These are phyloP conservation scores for Brassica incana DNA, from an alignment of 345 rosid species.

Conservation along the genomic window DNA sequence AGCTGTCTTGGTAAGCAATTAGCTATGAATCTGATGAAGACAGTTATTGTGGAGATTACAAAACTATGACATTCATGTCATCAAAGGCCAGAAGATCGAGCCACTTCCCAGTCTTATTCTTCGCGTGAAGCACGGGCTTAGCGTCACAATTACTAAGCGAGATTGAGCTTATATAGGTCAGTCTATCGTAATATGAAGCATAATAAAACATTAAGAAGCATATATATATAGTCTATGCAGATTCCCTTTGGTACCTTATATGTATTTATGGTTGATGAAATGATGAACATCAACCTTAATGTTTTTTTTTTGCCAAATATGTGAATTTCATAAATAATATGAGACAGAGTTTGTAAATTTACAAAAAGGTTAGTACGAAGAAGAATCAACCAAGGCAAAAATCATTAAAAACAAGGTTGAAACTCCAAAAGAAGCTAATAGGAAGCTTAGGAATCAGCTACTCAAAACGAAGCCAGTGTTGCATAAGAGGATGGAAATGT, in stretches of 20 bases:
- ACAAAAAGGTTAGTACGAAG: too few species aligned
- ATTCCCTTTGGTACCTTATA: not conserved
- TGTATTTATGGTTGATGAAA: too few species aligned
- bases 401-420: too few species aligned
- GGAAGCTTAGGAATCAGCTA: too few species aligned
- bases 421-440: too few species aligned
- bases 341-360: too few species aligned
- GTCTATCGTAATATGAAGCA: not conserved
- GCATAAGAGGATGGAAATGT: too few species aligned
- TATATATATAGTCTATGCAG: not conserved
- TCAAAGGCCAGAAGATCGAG: slow-evolving; percentile 11
- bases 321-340: too few species aligned
- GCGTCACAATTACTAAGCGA: not conserved
- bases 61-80: slow-evolving; percentile 19
- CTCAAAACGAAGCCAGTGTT: too few species aligned
- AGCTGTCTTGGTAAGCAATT: slow-evolving; percentile 8
- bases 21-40: not conserved
- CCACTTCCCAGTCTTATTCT: not conserved
- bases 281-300: too few species aligned
- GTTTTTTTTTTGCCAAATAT: too few species aligned
- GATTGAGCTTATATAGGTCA: not conserved
- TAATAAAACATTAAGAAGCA: not conserved
- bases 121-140: not conserved
- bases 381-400: too few species aligned
- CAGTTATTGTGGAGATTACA: slow-evolving; percentile 2